These are phyloP conservation scores for Cruciata laevipes DNA, from an alignment of 257 asterid species.

Conservation along the genomic window DNA sequence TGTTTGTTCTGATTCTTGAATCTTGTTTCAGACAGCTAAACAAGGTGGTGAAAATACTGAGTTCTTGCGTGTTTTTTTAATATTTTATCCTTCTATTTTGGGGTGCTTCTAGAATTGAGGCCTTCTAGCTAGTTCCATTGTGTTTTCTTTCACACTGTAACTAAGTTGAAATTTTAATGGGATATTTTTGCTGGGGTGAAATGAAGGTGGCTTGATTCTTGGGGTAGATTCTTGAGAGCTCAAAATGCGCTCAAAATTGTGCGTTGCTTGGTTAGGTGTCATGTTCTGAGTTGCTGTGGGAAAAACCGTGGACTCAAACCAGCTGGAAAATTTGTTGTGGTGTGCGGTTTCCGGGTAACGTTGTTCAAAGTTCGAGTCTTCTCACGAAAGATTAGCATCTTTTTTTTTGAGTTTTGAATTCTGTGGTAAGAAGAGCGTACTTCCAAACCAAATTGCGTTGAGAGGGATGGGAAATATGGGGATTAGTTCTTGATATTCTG, in stretches of 20 bases:
- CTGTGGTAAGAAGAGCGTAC: constrained; percentile 14
- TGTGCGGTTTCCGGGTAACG: constrained; percentile 4
- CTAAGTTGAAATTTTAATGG: neutral
- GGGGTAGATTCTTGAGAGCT: constrained; percentile 8
- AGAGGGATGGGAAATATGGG: constrained; percentile 12
- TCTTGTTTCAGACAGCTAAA: neutral
- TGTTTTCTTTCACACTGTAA: neutral
- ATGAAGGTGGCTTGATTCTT: constrained; percentile 6
- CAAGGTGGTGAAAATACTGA: neutral
- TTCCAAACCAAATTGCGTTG: constrained; percentile 4
- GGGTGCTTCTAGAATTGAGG: constrained; percentile 15
- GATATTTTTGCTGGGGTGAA: neutral
- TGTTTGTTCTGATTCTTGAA: constrained; percentile 8
- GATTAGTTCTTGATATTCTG: constrained; percentile 38
- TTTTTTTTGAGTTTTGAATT: neutral
- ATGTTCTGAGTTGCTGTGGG: neutral
- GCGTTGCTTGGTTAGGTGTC: neutral
- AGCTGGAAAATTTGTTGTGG: constrained; percentile 9
- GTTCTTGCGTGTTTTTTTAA: neutral
- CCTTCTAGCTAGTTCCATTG: constrained; percentile 1
- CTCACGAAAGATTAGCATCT: constrained; percentile 19
- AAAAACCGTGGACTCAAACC: constrained; percentile 13
- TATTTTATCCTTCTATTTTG: neutral
- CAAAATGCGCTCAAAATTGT: neutral
- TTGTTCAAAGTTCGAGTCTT: constrained; percentile 12